Conservation (phyloP, 768 basidiomycete species). For the Mycena galericulata region DNA sequence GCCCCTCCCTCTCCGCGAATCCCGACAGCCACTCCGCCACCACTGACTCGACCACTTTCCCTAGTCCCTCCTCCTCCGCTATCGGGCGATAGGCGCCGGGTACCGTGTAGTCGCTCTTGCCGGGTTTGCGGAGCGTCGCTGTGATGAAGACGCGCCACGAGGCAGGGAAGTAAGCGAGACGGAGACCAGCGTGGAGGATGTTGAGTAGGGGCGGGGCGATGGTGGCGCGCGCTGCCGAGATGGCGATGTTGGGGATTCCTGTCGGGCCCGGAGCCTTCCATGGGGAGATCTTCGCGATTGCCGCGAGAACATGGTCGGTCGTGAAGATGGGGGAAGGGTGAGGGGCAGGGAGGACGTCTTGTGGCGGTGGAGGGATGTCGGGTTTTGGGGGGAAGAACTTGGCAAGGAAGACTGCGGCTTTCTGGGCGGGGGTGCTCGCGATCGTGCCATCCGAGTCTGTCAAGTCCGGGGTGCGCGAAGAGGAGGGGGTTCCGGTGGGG, state of each 20-base stretch:
- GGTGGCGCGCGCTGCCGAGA: background rate
- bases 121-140: background rate
- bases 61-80: background rate
- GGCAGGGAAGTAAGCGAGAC: background rate
- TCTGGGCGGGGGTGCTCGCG: background rate
- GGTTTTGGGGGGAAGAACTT: constrained; percentile 5
- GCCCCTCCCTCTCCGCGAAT: background rate
- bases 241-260: constrained; percentile 5
- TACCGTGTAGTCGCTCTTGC: too few relatives aligned
- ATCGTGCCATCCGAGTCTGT: too few relatives aligned
- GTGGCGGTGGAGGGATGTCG: too few relatives aligned
- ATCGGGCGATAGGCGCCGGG: background rate
- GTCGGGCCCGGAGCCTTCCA: too few relatives aligned
- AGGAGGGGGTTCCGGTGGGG: too few relatives aligned
- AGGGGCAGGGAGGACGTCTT: too few relatives aligned
- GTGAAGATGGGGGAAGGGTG: too few relatives aligned
- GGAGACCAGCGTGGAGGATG: background rate
- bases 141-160: constrained; percentile 6
- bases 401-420: background rate
- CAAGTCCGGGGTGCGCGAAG: too few relatives aligned
- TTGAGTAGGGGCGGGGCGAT: background rate
- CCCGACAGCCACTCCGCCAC: background rate
- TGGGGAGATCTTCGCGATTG: too few relatives aligned
- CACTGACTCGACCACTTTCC: constrained; percentile 1
- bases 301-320: too few relatives aligned